Percentiles rank a stretch among this genome's conserved stretches.
These are phyloP conservation scores for Candida tetrigidarum DNA, from an alignment of 1,139 yeast species.

Conservation along the genomic window DNA sequence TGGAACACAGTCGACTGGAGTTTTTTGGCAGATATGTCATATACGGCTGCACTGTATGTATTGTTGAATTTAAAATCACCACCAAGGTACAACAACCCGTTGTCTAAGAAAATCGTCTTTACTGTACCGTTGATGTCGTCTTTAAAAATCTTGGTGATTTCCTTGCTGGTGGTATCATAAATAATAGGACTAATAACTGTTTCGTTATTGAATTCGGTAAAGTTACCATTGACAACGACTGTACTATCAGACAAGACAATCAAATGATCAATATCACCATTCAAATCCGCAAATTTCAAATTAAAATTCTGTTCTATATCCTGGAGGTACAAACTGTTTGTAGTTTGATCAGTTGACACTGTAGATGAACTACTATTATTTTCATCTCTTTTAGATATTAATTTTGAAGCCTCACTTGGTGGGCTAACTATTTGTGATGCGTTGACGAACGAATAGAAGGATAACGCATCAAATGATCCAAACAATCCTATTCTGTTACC, in stretches of 20 bases:
- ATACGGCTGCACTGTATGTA: slow-evolving; percentile 68
- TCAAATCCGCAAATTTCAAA: slow-evolving; percentile 31
- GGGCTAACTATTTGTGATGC: slow-evolving; percentile 35
- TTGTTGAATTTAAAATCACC: slow-evolving; percentile 67
- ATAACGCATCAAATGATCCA: slow-evolving; percentile 67
- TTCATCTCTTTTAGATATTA: slow-evolving; percentile 10
- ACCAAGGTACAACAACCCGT: slow-evolving; percentile 70
- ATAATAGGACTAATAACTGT: slow-evolving; percentile 56
- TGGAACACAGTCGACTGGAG: slow-evolving; percentile 65
- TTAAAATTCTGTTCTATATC: slow-evolving; percentile 33
- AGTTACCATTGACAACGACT: slow-evolving; percentile 51
- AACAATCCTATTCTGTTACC: slow-evolving; percentile 59
- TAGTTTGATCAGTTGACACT: slow-evolving; percentile 9
- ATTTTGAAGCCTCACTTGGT: slow-evolving; percentile 21
- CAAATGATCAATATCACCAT: slow-evolving; percentile 40
- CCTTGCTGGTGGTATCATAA: slow-evolving; percentile 51
- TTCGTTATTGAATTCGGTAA: slow-evolving; percentile 36
- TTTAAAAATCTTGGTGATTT: slow-evolving; percentile 41
- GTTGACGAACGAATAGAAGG: slow-evolving; percentile 60
- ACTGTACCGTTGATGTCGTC: slow-evolving; percentile 50
- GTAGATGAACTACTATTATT: slow-evolving; percentile 13
- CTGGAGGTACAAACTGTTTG: slow-evolving; percentile 33
- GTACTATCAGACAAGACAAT: slow-evolving; percentile 29
- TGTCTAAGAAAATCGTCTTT: slow-evolving; percentile 50
- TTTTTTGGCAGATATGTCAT: slow-evolving; percentile 51